These are phyloP conservation scores for Thermoascus crustaceus DNA, from an alignment of 2,329 filamentous ascomycete species.

Conservation along the genomic window DNA sequence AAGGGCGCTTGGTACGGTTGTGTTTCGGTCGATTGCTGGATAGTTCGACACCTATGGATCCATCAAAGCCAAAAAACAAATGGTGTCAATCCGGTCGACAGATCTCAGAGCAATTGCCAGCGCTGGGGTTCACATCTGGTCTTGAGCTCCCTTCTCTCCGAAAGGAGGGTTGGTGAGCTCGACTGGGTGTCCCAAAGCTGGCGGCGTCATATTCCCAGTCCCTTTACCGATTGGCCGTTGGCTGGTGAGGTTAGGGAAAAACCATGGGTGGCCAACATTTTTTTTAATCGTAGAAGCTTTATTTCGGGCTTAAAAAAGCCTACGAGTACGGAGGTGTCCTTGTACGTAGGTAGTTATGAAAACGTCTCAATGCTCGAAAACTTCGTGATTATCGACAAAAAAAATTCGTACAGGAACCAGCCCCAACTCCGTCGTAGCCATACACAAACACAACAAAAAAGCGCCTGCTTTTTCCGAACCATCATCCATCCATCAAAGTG, in stretches of 20 bases:
- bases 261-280: slow-evolving; percentile 72
- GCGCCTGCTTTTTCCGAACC: too few species aligned
- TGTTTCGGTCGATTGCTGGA: slow-evolving; percentile 70
- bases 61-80: slow-evolving; percentile 59
- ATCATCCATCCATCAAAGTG: not conserved
- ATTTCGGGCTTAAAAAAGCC: too few species aligned
- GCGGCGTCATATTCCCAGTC: slow-evolving; percentile 81
- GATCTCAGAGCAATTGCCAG: slow-evolving; percentile 70
- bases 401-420: too few species aligned
- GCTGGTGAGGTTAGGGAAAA: slow-evolving; percentile 81
- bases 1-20: slow-evolving; percentile 25
- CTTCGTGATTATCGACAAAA: too few species aligned
- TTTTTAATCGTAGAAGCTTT: slow-evolving; percentile 9
- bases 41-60: slow-evolving; percentile 86
- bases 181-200: slow-evolving; percentile 46
- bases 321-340: too few species aligned
- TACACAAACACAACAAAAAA: too few species aligned
- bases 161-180: slow-evolving; percentile 52
- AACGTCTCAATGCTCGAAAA: too few species aligned
- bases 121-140: slow-evolving; percentile 43
- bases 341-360: too few species aligned
- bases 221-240: slow-evolving; percentile 79
- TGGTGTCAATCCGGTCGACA: slow-evolving; percentile 94
- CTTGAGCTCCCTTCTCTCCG: slow-evolving; percentile 54
- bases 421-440: too few species aligned